Evolutionary conservation across 164 flowering plant species (phyloP).

Genomic region (Kalanchoe fedtschenkoi): DNA sequence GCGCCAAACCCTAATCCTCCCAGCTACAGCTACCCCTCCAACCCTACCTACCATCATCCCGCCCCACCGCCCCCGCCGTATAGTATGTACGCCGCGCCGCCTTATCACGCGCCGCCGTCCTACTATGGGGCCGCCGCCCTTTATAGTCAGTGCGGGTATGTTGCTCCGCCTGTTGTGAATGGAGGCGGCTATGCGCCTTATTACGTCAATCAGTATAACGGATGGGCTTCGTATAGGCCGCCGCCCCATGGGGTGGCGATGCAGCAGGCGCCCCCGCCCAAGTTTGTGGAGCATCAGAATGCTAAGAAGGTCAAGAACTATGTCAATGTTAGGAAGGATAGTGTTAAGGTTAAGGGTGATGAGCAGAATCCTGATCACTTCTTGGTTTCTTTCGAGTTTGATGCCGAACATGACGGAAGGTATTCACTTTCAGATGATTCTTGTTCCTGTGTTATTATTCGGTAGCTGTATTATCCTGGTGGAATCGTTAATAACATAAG

Average conservation of each 20-base stretch:
- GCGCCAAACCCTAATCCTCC: background rate
- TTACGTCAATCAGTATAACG: slow-evolving; percentile 2
- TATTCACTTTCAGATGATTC: background rate
- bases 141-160: background rate
- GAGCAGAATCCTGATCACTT: slow-evolving; percentile 5
- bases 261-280: background rate
- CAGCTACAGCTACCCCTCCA: background rate
- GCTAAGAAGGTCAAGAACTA: slow-evolving; percentile 8
- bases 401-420: slow-evolving; percentile 7
- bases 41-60: background rate
- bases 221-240: background rate
- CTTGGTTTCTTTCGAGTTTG: slow-evolving; percentile 5
- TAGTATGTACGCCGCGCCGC: background rate
- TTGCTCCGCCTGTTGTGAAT: slow-evolving; percentile 1
- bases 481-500: background rate
- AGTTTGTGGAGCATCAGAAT: slow-evolving; percentile 7
- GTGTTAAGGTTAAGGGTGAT: slow-evolving; percentile 5
- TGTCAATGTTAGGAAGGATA: slow-evolving; percentile 7
- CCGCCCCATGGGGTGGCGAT: background rate
- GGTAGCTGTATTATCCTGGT: background rate
- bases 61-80: background rate
- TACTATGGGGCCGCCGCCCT: background rate
- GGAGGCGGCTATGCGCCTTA: background rate
- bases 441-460: background rate
- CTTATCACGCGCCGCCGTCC: background rate